These are phyloP conservation scores for Serpula lacrymans DNA, from an alignment of 768 basidiomycete genomes.

Conservation along the genomic window DNA sequence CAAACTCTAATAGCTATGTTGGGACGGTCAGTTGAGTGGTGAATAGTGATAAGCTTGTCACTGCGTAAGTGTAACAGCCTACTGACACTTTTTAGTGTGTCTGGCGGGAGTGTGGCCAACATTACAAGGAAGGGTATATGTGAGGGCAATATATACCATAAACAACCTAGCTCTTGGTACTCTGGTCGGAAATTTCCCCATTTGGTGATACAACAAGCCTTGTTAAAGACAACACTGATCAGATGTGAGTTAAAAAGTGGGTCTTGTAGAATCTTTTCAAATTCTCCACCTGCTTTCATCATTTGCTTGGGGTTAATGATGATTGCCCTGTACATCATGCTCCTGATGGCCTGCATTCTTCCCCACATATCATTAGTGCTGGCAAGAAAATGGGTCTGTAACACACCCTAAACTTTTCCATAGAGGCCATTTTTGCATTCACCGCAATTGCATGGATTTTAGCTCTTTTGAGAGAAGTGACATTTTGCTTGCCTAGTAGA, in stretches of 20 bases:
- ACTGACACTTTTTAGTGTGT: constrained; percentile 2
- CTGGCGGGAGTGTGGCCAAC: constrained; percentile 14
- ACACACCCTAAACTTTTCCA: constrained; percentile 15
- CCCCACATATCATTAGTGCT: not conserved
- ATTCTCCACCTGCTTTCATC: constrained; percentile 7
- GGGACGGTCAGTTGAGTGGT: constrained; percentile 9
- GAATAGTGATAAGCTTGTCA: not conserved
- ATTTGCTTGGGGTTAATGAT: constrained; percentile 9
- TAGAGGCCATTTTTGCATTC: constrained; percentile 12
- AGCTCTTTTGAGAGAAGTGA: constrained; percentile 3
- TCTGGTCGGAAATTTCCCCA: constrained; percentile 16
- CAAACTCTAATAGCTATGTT: constrained; percentile 17
- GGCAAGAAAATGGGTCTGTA: too few species aligned
- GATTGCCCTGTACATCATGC: constrained; percentile 4
- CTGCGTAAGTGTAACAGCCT: not conserved
- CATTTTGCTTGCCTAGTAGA: constrained; percentile 21
- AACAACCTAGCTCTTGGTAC: constrained; percentile 9
- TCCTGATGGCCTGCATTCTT: constrained; percentile 5
- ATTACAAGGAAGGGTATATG: constrained; percentile 10
- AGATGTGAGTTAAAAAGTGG: constrained; percentile 6
- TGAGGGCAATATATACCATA: constrained; percentile 11
- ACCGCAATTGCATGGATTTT: constrained; percentile 17
- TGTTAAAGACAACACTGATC: constrained; percentile 17
- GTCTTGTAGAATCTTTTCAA: constrained; percentile 11
- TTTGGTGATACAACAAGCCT: too few species aligned